Evolutionary conservation across 768 basidiomycete genomes (phyloP), one percentile per base, ranked within the genome.

Genomic region (Trametes cubensis): DNA sequence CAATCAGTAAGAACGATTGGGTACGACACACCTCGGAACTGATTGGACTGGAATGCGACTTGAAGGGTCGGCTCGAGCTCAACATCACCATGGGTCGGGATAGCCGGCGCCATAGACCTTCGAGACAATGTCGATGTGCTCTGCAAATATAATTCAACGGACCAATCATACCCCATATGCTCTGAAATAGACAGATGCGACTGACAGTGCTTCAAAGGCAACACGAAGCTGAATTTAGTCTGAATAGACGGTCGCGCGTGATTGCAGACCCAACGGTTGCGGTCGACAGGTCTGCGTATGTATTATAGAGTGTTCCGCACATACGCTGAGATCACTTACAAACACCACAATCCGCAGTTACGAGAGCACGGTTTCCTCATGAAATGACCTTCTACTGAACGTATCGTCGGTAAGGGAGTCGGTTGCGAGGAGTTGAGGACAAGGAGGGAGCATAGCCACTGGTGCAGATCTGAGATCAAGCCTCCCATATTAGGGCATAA

Each of bases 361-460:
- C 34, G 11, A 30, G n/a, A 30, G 28, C 28, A 8, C 28, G 8
- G 28, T 30, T 34, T 11, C 10, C 34, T 6, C 10, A 34, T 11
- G 10, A 34, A 34, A 10, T 34, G 34, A 2, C 10, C 34, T 34
- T 11, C 2, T 4, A 10, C 2, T 34, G 34, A 34, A 11, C 34
- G 11, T 34, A 10, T 11, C 11, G 34, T 34, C 34, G 34, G 34
- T 4, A 34, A 34, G 21, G 21, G 13, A 46, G 10, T 46, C 18
- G 45, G 13, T 11, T 5, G 45, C 45, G 45, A 14, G 21, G 18
- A 20, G 20, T 25, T n/a, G 20, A 23, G 45, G 45, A 25, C 38
- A 23, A 26, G 40, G 14, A n/a, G 17, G 30, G 26, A 56, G 55
- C 55, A 62, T 62, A 57, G 61, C 61, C 61, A 62, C 61, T 4